phyloP scores from a whole-genome alignment of 2,329 filamentous ascomycete species.

The Phyllosticta citriasiana region DNA sequence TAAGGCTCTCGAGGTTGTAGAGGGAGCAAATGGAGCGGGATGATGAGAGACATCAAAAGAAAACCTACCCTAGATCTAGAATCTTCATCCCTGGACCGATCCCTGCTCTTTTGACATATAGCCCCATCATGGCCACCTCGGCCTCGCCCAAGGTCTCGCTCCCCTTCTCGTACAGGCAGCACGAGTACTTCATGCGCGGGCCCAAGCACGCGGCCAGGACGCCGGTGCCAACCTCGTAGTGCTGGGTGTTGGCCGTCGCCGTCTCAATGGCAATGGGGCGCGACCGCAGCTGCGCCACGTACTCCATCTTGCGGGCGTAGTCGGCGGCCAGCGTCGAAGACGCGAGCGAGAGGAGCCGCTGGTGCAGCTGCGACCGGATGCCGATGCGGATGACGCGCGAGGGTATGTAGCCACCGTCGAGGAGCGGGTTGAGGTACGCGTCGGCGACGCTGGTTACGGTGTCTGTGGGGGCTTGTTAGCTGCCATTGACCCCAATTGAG shows the following conservation, averaged over 20 bases:
- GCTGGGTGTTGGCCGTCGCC: slow-evolving; percentile 55
- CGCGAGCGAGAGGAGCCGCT: slow-evolving; percentile 48
- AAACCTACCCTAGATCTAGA: slow-evolving; percentile 48
- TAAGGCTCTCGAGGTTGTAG: not conserved
- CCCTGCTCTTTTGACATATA: slow-evolving; percentile 52
- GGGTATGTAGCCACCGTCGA: slow-evolving; percentile 58
- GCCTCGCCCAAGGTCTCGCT: slow-evolving; percentile 54
- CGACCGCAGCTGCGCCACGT: slow-evolving; percentile 48
- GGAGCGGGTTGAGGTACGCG: slow-evolving; percentile 26
- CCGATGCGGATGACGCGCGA: slow-evolving; percentile 52
- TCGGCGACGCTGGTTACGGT: not conserved
- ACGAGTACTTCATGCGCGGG: slow-evolving; percentile 64
- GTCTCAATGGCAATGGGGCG: slow-evolving; percentile 61
- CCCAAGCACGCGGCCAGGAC: slow-evolving; percentile 53
- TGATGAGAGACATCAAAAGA: slow-evolving; percentile 14
- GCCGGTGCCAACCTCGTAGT: slow-evolving; percentile 62
- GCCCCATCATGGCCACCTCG: slow-evolving; percentile 55
- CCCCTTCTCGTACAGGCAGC: slow-evolving; percentile 54
- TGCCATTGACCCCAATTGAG: not conserved
- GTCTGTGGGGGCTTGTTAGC: not conserved
- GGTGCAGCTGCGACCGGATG: slow-evolving; percentile 55
- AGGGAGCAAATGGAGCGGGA: slow-evolving; percentile 11
- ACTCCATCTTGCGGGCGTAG: slow-evolving; percentile 53
- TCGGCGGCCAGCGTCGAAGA: slow-evolving; percentile 43
- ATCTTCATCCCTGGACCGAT: slow-evolving; percentile 51